Percentiles rank a stretch among this genome's conserved stretches.
Conservation (phyloP, 768 basidiomycete genomes). For the Tylopilus subfusipes region DNA sequence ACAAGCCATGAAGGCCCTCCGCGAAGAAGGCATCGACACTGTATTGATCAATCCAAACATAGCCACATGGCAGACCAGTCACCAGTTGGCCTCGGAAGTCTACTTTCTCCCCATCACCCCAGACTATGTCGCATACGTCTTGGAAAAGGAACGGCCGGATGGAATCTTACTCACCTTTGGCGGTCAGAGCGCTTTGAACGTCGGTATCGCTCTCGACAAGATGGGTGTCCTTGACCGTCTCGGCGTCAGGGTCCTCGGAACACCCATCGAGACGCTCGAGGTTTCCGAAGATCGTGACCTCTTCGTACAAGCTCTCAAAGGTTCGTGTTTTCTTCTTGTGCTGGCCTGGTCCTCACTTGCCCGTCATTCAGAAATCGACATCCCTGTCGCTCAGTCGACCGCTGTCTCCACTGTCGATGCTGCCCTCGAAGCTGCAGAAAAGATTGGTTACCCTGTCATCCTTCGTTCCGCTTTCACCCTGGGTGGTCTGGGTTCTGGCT, state of each 20-base stretch:
- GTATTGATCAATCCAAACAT: constrained; percentile 99
- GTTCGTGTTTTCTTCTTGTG: constrained; percentile 40
- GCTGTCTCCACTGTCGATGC: constrained; percentile 95
- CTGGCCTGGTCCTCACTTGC: constrained; percentile 5
- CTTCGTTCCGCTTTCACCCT: constrained; percentile 95
- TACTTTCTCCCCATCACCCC: constrained; percentile 96
- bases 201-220: constrained; percentile 92
- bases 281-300: constrained; percentile 96
- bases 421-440: constrained; percentile 85
- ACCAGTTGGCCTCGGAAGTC: constrained; percentile 93
- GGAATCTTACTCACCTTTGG: constrained; percentile 97
- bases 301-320: constrained; percentile 94
- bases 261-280: constrained; percentile 90
- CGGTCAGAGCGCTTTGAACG: constrained; percentile 96
- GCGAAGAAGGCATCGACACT: constrained; percentile 91
- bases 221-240: constrained; percentile 95
- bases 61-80: constrained; percentile 98
- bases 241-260: constrained; percentile 91
- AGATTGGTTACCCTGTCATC: constrained; percentile 96
- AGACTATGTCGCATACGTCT: constrained; percentile 97
- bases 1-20: constrained; percentile 95
- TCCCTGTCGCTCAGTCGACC: constrained; percentile 92
- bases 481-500: constrained; percentile 97
- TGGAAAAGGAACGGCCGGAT: constrained; percentile 98
- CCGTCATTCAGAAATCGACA: constrained; percentile 78